Percentiles rank a stretch among this genome's conserved stretches.
Evolutionary conservation across 106 monocot genomes (phyloP).

Genomic region (Ottelia alismoides): DNA sequence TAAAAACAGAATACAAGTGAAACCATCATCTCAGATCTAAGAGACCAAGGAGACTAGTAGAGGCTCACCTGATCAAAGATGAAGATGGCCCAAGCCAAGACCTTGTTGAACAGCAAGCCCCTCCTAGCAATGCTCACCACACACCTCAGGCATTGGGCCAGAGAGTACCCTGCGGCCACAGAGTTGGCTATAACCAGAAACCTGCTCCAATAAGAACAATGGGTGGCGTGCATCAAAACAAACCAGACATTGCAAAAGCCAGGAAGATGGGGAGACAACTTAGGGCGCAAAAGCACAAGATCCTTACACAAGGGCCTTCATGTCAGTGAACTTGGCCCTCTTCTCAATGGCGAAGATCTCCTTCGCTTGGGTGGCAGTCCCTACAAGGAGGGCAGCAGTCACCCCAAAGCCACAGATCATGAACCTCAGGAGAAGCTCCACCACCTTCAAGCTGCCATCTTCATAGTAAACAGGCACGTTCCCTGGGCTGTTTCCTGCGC

Average conservation of each 20-base stretch:
- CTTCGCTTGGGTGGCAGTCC: neutral
- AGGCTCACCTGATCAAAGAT: slow-evolving; percentile 91
- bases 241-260: neutral
- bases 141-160: slow-evolving; percentile 63
- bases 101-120: slow-evolving; percentile 37
- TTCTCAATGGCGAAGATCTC: slow-evolving; percentile 2
- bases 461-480: too few relatives aligned
- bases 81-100: slow-evolving; percentile 72
- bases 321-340: slow-evolving; percentile 2
- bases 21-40: too few relatives aligned
- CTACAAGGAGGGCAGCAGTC: too few relatives aligned
- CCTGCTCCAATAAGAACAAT: slow-evolving; percentile 23
- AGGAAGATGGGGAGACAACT: neutral
- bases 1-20: too few relatives aligned
- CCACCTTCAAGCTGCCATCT: too few relatives aligned
- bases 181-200: slow-evolving; percentile 70
- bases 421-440: too few relatives aligned
- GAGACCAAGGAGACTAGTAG: too few relatives aligned
- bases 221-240: too few relatives aligned
- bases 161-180: slow-evolving; percentile 59
- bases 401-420: too few relatives aligned
- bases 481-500: too few relatives aligned
- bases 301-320: slow-evolving; percentile 1
- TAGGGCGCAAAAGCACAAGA: too few relatives aligned
- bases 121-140: slow-evolving; percentile 42